Evolutionary conservation across 129 eudicot species (phyloP).

Genomic region (Chrysanthemum makinoi): DNA sequence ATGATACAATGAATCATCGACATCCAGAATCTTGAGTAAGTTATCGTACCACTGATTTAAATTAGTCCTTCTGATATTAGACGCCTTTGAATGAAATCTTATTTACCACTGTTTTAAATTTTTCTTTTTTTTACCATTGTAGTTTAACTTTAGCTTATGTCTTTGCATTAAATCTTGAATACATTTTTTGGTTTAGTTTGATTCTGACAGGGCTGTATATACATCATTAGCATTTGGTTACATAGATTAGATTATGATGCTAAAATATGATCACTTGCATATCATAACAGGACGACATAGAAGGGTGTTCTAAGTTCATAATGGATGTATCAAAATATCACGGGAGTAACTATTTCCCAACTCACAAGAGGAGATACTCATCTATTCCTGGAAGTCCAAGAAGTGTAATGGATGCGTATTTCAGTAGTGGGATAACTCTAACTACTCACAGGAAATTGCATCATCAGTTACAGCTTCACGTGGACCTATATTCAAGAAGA

Average conservation of each 20-base stretch:
- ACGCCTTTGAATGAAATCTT: not conserved
- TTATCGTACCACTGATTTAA: too few species aligned
- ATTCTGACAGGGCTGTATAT: too few species aligned
- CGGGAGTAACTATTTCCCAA: constrained; percentile 12
- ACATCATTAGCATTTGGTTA: too few species aligned
- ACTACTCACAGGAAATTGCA: constrained; percentile 51
- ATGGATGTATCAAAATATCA: constrained; percentile 35
- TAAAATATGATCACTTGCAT: constrained; percentile 14
- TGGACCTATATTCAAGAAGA: constrained; percentile 64
- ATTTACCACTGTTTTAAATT: too few species aligned
- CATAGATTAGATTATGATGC: not conserved
- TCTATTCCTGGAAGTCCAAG: constrained; percentile 63
- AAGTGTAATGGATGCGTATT: constrained; percentile 60
- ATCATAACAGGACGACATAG: constrained; percentile 58
- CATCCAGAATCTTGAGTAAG: too few species aligned
- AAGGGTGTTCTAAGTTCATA: constrained; percentile 59
- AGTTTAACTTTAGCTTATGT: too few species aligned
- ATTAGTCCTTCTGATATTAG: not conserved
- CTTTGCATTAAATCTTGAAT: too few species aligned
- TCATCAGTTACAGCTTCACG: constrained; percentile 57
- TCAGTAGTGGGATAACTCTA: constrained; percentile 55
- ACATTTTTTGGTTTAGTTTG: too few species aligned
- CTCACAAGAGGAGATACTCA: constrained; percentile 49
- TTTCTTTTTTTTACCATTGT: too few species aligned
- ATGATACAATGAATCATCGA: too few species aligned